Base-by-base conservation (phyloP, 768 basidiomycete genomes). In the Lactarius pseudohatsudake region DNA sequence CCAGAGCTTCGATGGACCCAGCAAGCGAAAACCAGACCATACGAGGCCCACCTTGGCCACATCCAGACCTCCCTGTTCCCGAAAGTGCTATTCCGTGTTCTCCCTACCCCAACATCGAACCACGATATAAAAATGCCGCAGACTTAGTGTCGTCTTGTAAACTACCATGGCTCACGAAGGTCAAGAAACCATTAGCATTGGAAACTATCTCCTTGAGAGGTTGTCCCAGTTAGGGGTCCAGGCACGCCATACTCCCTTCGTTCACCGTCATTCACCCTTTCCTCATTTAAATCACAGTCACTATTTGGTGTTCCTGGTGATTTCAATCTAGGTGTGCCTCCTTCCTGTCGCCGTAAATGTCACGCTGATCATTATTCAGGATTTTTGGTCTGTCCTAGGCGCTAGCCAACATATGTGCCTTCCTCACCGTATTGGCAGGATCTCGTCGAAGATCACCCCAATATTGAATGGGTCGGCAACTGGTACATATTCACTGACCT, bases 241-340 rank as follows among this genome's bases (percentile, higher is more conserved):
- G 64, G 89, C 87, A 74, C 30, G 65, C 56, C 26, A 81, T 66
- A 22, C 45, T 30, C 2, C 15, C 41, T 6, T 15, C 20, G 11
- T 47, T 36, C 9, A 20, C 20, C 34, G n/a, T 57, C 11, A 7
- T 32, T 32, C 4, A 55, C 3, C 54, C 28, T 11, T 7, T 38
- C 45, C 61, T 62, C 43, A 54, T 61, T 62, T 57, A 47, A 66
- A 11, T 65, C 73, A 55, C 74, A 94, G 91, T 82, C 84, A 56
- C 83, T 94, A 79, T 94, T 94, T 64, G 92, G 92, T 18, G 83
- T 94, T 0, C 92, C 92, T 0, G 92, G 92, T n/a, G 91, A 94
- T 75, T 93, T 92, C 70, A 92, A 92, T 74, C 83, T 93, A 55
- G 88, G 80, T 79, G 70, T 11, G 78, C 66, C 26, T 18, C 32